Evolutionary conservation across 2,329 filamentous ascomycete genomes (phyloP).

Genomic region (Rhynchosporium secalis): DNA sequence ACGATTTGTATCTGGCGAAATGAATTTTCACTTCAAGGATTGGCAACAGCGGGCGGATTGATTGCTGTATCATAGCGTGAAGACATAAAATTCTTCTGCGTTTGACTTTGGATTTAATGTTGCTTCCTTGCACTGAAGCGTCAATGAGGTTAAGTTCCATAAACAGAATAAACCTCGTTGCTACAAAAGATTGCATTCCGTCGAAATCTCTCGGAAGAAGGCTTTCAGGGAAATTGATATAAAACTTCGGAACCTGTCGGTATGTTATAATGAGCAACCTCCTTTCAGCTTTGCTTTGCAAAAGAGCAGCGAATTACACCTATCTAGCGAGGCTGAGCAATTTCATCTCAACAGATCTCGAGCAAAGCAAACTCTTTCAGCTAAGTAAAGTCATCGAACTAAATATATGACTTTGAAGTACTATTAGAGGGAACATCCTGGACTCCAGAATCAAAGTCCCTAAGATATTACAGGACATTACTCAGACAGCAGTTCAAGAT

Average conservation of each 20-base stretch:
- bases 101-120: constrained; percentile 11
- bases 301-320: constrained; percentile 12
- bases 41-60: constrained; percentile 24
- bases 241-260: no score
- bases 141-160: background rate
- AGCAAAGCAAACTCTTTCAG: no score
- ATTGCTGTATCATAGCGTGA: constrained; percentile 30
- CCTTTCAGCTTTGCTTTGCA: background rate
- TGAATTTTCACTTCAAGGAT: constrained; percentile 26
- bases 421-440: no score
- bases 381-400: no score
- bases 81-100: constrained; percentile 18
- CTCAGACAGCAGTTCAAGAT: no score
- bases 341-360: no score
- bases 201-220: no score
- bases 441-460: no score
- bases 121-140: background rate
- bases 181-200: background rate
- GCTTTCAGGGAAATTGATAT: no score
- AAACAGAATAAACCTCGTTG: background rate
- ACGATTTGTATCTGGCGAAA: constrained; percentile 32
- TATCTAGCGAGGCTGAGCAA: no score
- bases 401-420: no score
- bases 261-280: background rate
- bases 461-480: no score